phyloP scores from a whole-genome alignment of 2,329 filamentous ascomycete genomes.

The Pyrenochaeta sp. region DNA sequence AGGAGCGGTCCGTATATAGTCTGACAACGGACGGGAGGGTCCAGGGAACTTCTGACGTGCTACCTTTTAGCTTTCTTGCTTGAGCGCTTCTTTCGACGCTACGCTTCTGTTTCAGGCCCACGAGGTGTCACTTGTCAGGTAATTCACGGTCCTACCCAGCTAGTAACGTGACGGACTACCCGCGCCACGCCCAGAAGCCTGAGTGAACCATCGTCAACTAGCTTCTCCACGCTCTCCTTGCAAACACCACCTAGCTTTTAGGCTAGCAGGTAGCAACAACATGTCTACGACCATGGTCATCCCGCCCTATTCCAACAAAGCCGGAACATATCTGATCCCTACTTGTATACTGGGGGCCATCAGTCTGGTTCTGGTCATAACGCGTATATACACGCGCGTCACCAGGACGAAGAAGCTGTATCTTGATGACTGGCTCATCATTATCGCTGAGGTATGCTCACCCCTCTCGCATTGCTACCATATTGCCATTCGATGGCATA shows the following conservation, averaged over 20 bases:
- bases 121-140: neutral
- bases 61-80: neutral
- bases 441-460: constrained; percentile 31
- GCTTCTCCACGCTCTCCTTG: too few species aligned
- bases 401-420: constrained; percentile 22
- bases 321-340: constrained; percentile 27
- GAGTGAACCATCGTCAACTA: neutral
- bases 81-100: neutral
- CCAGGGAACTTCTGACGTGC: neutral
- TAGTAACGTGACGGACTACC: neutral
- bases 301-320: constrained; percentile 30
- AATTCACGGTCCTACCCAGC: neutral
- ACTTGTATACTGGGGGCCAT: constrained; percentile 25
- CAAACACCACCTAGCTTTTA: neutral
- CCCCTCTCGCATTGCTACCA: neutral
- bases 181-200: neutral
- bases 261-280: neutral
- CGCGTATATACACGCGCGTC: constrained; percentile 30
- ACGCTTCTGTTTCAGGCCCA: neutral
- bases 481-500: neutral
- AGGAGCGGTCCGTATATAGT: constrained; percentile 12
- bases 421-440: constrained; percentile 36
- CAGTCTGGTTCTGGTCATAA: constrained; percentile 24
- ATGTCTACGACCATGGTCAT: constrained; percentile 9
- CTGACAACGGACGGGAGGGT: constrained; percentile 1